Base-by-base conservation (phyloP, 805 yeast genomes). In the Pichia thaimueangensis region DNA sequence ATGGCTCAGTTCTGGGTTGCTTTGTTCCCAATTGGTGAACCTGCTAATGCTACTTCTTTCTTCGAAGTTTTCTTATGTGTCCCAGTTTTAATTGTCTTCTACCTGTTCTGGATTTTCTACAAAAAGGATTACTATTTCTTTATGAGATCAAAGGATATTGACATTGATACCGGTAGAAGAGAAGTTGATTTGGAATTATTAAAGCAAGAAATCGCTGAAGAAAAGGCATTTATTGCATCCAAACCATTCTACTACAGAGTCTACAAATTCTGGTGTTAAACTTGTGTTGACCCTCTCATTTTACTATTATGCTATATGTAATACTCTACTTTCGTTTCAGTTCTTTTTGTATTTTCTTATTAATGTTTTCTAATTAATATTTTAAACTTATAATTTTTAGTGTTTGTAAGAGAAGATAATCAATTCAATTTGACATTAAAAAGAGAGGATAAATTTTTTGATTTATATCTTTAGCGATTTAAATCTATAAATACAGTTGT, bases 1-100 rank as follows among this genome's bases (percentile, higher is more conserved):
- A 65, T 74, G 45, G 83, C 87, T 21, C 89, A 83, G 63, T 83
- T 86, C 65, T 86, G 89, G 86, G 70, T 82, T 39, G 89, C 91
- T 6, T 64, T 82, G 30, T 85, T 69, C 69, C 94, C 95, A 39
- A 57, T 78, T 39, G 79, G 78, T 16, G 66, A 44, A 9, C 31
- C 60, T 13, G 75, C 81, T 33, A 65, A 62, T 55, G 80, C 84
- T 5, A 45, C 56, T 24, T 63, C 56, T 21, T 85, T 85, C 69
- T 85, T 85, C 68, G 64, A 71, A 53, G 65, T 73, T 22, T 82
- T 78, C 59, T 67, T 85, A 49, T 74, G 87, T 11, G 68, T 70
- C 44, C 85, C 85, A 21, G 70, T 83, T 42, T 68, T 80, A 31
- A 35, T 83, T 37, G 73, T 59, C 4, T 73, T 73, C 59, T 82